Conservation (phyloP, 306 rosid genomes). For the Prunus padus region DNA sequence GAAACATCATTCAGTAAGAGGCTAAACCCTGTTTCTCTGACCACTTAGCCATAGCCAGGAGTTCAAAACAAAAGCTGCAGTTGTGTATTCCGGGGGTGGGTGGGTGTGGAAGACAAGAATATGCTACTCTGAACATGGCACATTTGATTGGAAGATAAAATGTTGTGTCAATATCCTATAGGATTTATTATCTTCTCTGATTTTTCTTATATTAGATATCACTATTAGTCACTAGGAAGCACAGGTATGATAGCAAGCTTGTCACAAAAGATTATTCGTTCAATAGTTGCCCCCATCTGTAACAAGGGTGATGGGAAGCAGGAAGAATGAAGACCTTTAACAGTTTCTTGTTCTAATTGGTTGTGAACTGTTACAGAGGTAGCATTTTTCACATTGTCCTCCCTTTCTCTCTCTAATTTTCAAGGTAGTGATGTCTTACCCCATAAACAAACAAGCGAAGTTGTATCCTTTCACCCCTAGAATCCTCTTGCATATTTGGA, state of each 20-base stretch:
- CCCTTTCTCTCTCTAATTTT: neutral
- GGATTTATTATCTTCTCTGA: neutral
- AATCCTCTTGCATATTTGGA: conserved; percentile 43
- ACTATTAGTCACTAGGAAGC: neutral
- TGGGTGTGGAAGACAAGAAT: neutral
- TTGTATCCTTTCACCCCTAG: conserved; percentile 40
- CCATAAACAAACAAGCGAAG: conserved; percentile 78
- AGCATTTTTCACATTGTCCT: neutral
- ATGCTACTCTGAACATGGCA: neutral
- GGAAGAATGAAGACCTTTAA: too few species aligned
- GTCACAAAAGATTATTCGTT: neutral
- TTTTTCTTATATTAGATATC: neutral
- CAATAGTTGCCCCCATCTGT: neutral
- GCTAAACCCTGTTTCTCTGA: neutral
- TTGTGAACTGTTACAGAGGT: neutral
- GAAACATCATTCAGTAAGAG: neutral
- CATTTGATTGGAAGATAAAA: neutral
- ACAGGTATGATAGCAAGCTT: neutral
- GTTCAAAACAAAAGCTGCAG: neutral
- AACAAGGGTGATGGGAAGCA: neutral
- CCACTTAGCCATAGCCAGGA: neutral
- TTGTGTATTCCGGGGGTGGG: neutral
- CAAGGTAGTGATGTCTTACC: conserved; percentile 51
- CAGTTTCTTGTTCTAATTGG: neutral
- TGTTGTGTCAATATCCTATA: neutral